Conservation (phyloP, 2,329 filamentous ascomycete species). For the Colletotrichum aenigma region DNA sequence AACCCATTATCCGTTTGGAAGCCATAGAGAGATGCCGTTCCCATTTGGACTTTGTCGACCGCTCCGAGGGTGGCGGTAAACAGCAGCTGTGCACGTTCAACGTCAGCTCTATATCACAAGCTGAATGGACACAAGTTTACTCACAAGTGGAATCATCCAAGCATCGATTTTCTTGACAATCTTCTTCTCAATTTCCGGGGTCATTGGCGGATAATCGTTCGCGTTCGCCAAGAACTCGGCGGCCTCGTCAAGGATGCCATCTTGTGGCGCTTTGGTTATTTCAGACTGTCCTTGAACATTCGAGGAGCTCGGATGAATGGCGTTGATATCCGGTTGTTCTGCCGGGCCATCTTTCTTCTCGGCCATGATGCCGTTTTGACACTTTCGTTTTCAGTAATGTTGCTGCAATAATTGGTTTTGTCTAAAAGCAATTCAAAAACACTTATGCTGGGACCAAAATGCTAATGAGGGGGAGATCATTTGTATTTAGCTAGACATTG, state of each 20-base stretch:
- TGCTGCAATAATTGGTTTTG: not conserved
- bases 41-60: slow-evolving; percentile 34
- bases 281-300: not conserved
- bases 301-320: not conserved
- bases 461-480: not conserved
- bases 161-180: not conserved
- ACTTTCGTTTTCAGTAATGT: not conserved
- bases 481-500: not conserved
- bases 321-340: not conserved
- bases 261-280: not conserved
- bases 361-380: not conserved
- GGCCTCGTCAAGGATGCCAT: not conserved
- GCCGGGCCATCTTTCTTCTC: not conserved
- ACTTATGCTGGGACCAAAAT: not conserved
- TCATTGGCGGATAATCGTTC: not conserved
- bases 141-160: not conserved
- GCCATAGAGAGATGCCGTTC: slow-evolving; percentile 28
- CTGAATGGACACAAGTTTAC: not conserved
- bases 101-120: not conserved
- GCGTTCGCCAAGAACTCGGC: not conserved
- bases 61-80: slow-evolving; percentile 1
- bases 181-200: not conserved
- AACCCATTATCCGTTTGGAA: slow-evolving; percentile 22
- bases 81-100: not conserved
- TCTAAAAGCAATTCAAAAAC: not conserved